phyloP scores from a whole-genome alignment of 2,329 filamentous ascomycete genomes.

The Phaeosphaeriaceae sp. region DNA sequence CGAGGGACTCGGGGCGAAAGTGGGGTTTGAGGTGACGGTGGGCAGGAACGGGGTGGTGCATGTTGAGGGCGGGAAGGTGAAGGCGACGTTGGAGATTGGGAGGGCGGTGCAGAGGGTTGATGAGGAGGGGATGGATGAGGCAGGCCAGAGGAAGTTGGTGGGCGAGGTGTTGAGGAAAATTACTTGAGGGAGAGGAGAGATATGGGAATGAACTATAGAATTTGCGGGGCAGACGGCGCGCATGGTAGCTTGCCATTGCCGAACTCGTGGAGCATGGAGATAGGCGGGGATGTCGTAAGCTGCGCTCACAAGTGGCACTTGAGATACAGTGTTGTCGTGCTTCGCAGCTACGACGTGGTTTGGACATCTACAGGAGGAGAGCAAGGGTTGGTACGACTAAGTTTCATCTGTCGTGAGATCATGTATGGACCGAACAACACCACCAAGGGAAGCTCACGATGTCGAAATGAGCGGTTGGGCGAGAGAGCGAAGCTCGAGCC shows the following conservation, averaged over 20 bases:
- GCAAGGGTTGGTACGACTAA: too few species aligned
- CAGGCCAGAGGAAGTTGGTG: conserved; percentile 74
- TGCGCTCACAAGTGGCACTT: background rate
- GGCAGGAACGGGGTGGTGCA: conserved; percentile 92
- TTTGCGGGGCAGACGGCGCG: background rate
- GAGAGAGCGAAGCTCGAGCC: background rate
- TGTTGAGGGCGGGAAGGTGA: conserved; percentile 80
- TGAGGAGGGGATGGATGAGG: conserved; percentile 66
- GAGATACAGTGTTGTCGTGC: background rate
- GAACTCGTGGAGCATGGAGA: background rate
- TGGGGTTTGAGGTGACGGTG: conserved; percentile 92
- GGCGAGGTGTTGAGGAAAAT: conserved; percentile 69
- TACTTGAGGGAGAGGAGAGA: conserved; percentile 19
- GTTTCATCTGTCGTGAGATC: too few species aligned
- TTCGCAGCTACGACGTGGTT: background rate
- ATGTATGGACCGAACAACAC: too few species aligned
- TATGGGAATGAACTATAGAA: background rate
- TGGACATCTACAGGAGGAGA: too few species aligned
- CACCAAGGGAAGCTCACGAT: background rate
- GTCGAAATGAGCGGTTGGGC: background rate
- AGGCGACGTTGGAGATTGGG: conserved; percentile 78
- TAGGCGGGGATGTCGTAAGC: background rate
- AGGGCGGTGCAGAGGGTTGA: conserved; percentile 81
- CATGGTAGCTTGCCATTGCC: too few species aligned
- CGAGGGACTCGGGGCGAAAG: conserved; percentile 79